These are phyloP conservation scores for Exophiala xenobiotica DNA, from an alignment of 2,329 filamentous ascomycete genomes.

Conservation along the genomic window DNA sequence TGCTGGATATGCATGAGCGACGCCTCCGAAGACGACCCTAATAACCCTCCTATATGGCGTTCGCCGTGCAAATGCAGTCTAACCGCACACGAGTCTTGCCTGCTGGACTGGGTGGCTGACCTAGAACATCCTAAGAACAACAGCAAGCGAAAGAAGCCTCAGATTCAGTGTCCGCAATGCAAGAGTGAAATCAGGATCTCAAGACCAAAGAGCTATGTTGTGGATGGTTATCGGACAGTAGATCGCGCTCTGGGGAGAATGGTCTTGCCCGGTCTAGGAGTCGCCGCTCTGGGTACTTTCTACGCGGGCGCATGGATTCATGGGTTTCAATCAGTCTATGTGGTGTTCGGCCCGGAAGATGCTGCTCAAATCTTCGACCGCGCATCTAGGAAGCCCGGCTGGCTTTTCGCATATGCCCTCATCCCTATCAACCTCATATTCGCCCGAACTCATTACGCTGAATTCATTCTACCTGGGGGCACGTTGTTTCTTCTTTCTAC, in stretches of 20 bases:
- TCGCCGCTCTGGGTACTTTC: conserved; percentile 44
- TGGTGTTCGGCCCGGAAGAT: conserved; percentile 65
- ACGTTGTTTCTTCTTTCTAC: conserved; percentile 58
- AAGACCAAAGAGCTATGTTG: conserved; percentile 70
- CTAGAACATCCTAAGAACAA: conserved; percentile 64
- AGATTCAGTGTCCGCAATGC: conserved; percentile 84
- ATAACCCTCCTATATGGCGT: conserved; percentile 66
- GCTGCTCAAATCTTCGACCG: conserved; percentile 54
- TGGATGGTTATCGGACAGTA: conserved; percentile 63
- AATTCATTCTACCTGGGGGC: conserved; percentile 62
- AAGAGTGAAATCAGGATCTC: conserved; percentile 75
- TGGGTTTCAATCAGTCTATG: conserved; percentile 62
- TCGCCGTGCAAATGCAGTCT: conserved; percentile 88
- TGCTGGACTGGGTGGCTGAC: conserved; percentile 92
- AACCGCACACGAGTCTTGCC: conserved; percentile 83
- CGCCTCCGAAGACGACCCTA: conserved; percentile 62
- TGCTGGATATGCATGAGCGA: conserved; percentile 72
- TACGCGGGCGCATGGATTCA: conserved; percentile 56
- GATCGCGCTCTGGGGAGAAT: conserved; percentile 59
- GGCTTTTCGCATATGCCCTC: conserved; percentile 60
- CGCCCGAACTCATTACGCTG: conserved; percentile 64
- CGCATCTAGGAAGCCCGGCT: conserved; percentile 36
- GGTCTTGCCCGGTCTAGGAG: conserved; percentile 64
- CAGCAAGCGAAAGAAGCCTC: conserved; percentile 51
- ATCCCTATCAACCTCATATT: conserved; percentile 68